Evolutionary conservation across 2,329 filamentous ascomycete species (phyloP).

Genomic region (Alternaria sp.): DNA sequence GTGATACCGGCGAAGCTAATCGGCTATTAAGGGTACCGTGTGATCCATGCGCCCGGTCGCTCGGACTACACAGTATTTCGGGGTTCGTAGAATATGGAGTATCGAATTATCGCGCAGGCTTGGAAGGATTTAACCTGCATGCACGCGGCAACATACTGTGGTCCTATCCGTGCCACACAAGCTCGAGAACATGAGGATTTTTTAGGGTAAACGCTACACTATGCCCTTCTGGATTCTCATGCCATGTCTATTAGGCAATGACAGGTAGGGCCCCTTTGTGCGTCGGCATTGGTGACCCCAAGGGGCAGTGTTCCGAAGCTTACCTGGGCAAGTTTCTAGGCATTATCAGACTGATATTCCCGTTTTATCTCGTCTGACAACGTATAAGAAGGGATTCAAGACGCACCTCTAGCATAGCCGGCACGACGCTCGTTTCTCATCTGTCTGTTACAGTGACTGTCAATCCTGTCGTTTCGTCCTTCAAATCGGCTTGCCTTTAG

Average conservation of each 20-base stretch:
- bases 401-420: background rate
- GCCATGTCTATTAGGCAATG: background rate
- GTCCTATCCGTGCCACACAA: background rate
- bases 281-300: background rate
- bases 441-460: background rate
- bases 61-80: background rate
- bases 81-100: background rate
- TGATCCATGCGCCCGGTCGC: background rate
- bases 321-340: background rate
- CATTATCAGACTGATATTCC: background rate
- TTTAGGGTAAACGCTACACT: background rate
- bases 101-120: background rate
- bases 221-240: background rate
- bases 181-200: background rate
- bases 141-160: background rate
- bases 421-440: background rate
- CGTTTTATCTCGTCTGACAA: background rate
- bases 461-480: background rate
- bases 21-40: background rate
- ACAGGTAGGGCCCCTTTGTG: background rate
- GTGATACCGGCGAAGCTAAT: background rate
- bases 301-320: background rate
- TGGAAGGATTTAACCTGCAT: background rate
- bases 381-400: background rate
- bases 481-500: background rate